Percentiles rank a stretch among this genome's conserved stretches.
These are phyloP conservation scores for Atkinsonella texensis DNA, from an alignment of 2,329 filamentous ascomycete species.

Conservation along the genomic window DNA sequence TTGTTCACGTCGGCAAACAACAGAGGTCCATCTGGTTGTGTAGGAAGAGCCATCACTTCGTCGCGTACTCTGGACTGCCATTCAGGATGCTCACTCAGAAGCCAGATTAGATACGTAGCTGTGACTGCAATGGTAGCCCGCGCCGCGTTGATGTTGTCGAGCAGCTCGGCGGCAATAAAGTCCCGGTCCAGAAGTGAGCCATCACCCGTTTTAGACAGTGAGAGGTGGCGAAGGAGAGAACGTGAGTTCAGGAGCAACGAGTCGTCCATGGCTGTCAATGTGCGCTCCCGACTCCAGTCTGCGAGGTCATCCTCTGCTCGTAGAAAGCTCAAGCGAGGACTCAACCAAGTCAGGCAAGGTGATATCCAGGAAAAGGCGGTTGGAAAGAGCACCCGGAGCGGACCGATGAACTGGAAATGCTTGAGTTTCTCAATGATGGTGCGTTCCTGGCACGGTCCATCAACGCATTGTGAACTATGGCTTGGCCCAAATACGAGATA, in stretches of 20 bases:
- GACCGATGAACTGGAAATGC: constrained; percentile 1
- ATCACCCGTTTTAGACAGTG: neutral
- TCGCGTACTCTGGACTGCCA: constrained; percentile 6
- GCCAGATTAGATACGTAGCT: constrained; percentile 6
- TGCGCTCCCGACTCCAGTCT: constrained; percentile 3
- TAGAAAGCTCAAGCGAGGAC: neutral
- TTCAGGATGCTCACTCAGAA: constrained; percentile 1
- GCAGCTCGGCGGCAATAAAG: constrained; percentile 4
- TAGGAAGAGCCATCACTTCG: constrained; percentile 3
- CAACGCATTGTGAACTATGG: constrained; percentile 1
- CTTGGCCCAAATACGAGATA: constrained; percentile 2
- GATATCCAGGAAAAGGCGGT: neutral
- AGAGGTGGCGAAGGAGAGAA: constrained; percentile 2
- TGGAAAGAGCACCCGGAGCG: constrained; percentile 2
- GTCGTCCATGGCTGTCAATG: constrained; percentile 1
- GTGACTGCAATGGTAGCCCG: constrained; percentile 5
- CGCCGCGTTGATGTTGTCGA: constrained; percentile 7
- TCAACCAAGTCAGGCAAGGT: neutral
- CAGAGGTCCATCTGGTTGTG: constrained; percentile 1
- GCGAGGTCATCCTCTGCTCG: constrained; percentile 4
- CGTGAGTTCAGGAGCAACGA: neutral
- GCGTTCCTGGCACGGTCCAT: constrained; percentile 4
- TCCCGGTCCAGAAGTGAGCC: neutral
- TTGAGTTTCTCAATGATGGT: constrained; percentile 3
- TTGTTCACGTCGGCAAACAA: constrained; percentile 3